Base-by-base conservation (phyloP, 176 grass and related monocot genomes). In the Zoysia japonica region DNA sequence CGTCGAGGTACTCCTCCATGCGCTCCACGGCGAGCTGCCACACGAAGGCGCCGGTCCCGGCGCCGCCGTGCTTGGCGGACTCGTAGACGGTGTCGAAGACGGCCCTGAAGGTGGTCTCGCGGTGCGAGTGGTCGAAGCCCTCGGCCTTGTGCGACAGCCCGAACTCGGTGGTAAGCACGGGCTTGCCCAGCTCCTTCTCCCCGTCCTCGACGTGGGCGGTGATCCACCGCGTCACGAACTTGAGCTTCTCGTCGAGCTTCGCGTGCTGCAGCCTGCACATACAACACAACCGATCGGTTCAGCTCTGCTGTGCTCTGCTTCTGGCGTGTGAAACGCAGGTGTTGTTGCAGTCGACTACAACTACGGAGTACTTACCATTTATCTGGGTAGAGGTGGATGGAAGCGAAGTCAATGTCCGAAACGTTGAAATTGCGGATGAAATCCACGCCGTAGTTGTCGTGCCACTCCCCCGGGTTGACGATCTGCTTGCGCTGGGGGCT, bases 381-480 rank as follows among this genome's bases (percentile, higher is more conserved):
- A 74, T 99, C 96, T 1, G 96, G 96, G 79, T 99, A 99, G 19
- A 99, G 51, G 35, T 99, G 96, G 70, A 95, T 89, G 72, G 96
- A 99, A 37, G 84, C 92, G 54, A 99, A 99, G 83, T 99, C 96
- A 53, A 99, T 84, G 61, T 90, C 73, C 0, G 88, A 70, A 56
- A 82, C 81, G 40, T 89, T 93, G 79, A 85, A 84, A 86, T 99
- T 99, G 51, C 90, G 83, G 40, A 93, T 84, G 88, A 99, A 99
- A 73, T 99, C 96, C 4, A 87, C 72, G 15, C 96, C 96, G 47
- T 93, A 88, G 20, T 82, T 95, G 74, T 82, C 74, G 61, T 84
- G 82, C 92, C 96, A 99, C 16, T 69, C 38, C 10, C 92, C 96
- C 2, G 96, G 96, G 48, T 99, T 99, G 61, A 95, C 49, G n/a